Base-by-base conservation (phyloP, 257 asterid genomes). In the Penstemon barbatus region DNA sequence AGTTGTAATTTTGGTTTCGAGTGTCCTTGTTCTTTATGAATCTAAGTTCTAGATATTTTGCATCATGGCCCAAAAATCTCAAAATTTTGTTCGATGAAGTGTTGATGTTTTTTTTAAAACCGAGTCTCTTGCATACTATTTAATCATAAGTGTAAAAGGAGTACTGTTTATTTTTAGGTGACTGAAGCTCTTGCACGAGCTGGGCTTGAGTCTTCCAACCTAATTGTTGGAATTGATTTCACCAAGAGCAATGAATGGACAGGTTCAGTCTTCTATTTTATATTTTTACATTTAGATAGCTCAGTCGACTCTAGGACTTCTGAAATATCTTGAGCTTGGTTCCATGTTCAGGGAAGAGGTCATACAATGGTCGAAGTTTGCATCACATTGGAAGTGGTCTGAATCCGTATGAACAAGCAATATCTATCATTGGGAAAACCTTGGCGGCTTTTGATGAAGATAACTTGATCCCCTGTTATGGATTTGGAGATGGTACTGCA, bases 181-280 rank as follows among this genome's bases (percentile, higher is more conserved):
- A 67, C 86, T 63, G 82, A 63, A 67, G 90, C 90, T 56, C 86
- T 85, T 69, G 81, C 82, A 12, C 74, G 71, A 41, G 82, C 90
- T 74, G 90, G 90, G 15, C 86, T 85, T 1, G 86, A 82, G 69
- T 85, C 90, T 41, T 82, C 87, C 33, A 85, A 85, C 73, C 82
- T 85, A 42, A 85, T 85, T 68, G 68, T 85, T 9, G 90, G 90
- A 54, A 80, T 85, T 66, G 90, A 85, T 80, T 85, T 85, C 71
- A 85, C 90, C 25, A 85, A 82, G 71, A 85, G 90, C 80, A 85
- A 85, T 54, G 90, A 85, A 59, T 85, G 90, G 90, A 82, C 85
- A 69, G 87, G 90, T 84, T 50, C 38, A 25, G 19, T 50, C 3
- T 5, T 57, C 43, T 43, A 4, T 44, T 67, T 74, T 40, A 19